These are phyloP conservation scores for Chrysanthemum seticuspe DNA, from an alignment of 129 eudicot species.

Conservation along the genomic window DNA sequence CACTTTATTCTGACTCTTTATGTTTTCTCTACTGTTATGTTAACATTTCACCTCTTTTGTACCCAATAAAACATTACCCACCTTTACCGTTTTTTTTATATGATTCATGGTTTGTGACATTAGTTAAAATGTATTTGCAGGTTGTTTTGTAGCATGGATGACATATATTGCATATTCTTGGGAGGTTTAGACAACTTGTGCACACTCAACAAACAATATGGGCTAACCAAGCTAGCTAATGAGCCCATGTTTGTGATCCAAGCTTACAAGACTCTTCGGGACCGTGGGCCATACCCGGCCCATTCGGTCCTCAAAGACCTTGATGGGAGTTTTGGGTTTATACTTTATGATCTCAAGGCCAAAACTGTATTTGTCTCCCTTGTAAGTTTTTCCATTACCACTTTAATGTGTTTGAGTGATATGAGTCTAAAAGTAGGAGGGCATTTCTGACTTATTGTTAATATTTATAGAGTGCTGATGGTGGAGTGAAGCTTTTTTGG, in stretches of 20 bases:
- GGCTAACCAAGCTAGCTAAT: constrained; percentile 53
- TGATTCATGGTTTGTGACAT: not conserved
- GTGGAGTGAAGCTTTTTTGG: constrained; percentile 18
- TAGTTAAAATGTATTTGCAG: constrained; percentile 28
- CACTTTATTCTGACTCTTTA: too few species aligned
- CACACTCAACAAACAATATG: constrained; percentile 74
- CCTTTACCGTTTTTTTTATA: not conserved
- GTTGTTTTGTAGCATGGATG: constrained; percentile 67
- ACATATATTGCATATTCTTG: constrained; percentile 74
- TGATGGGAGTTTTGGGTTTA: constrained; percentile 20
- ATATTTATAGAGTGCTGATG: constrained; percentile 4
- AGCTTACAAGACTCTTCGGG: constrained; percentile 18
- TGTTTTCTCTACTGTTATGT: too few species aligned
- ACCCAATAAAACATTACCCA: too few species aligned
- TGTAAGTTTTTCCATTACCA: constrained; percentile 8
- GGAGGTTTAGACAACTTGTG: constrained; percentile 71
- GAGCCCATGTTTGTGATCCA: constrained; percentile 57
- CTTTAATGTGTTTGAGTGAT: not conserved
- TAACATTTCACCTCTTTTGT: too few species aligned
- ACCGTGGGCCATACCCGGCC: constrained; percentile 8
- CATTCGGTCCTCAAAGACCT: constrained; percentile 19
- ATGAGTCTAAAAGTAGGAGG: not conserved
- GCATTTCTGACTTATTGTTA: not conserved
- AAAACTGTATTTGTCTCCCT: constrained; percentile 23
- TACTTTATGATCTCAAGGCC: constrained; percentile 15